Conservation (phyloP, 371 early-diverging fungal species). For the Syncephalis plumigaleata region DNA sequence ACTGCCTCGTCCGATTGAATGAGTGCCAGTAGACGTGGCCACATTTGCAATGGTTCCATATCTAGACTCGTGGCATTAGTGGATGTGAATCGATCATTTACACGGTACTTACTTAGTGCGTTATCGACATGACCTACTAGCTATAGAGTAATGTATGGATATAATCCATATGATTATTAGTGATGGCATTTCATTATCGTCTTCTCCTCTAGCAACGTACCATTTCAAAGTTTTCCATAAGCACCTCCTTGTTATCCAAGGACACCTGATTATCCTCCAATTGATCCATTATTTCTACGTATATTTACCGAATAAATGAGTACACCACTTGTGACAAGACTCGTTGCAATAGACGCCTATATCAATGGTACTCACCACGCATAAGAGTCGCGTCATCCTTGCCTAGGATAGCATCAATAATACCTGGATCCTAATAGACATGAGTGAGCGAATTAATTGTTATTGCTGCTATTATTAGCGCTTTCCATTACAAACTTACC, state of each 20-base stretch:
- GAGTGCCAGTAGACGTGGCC: constrained; percentile 55
- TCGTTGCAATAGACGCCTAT: background rate
- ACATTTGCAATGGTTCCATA: constrained; percentile 71
- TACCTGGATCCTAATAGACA: constrained; percentile 44
- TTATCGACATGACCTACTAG: constrained; percentile 91
- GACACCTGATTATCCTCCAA: constrained; percentile 33
- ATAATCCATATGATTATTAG: no score
- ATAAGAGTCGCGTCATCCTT: constrained; percentile 77
- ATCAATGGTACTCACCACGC: constrained; percentile 29
- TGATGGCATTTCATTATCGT: no score
- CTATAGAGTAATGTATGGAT: constrained; percentile 10
- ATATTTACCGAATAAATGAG: no score
- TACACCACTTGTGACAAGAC: constrained; percentile 2
- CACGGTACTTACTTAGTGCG: constrained; percentile 43
- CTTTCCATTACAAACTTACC: constrained; percentile 3
- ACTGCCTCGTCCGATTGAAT: constrained; percentile 26
- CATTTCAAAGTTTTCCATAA: constrained; percentile 87
- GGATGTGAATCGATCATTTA: background rate
- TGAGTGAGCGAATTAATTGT: no score
- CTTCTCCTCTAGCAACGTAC: no score
- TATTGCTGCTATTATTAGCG: constrained; percentile 10
- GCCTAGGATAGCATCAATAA: constrained; percentile 82
- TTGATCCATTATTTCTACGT: constrained; percentile 42
- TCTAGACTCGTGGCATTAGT: constrained; percentile 21
- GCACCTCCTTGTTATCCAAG: constrained; percentile 50